Percentiles rank a stretch among this genome's conserved stretches.
These are phyloP conservation scores for Scopulariopsis brevicaulis DNA, from an alignment of 2,329 filamentous ascomycete species.

Conservation along the genomic window DNA sequence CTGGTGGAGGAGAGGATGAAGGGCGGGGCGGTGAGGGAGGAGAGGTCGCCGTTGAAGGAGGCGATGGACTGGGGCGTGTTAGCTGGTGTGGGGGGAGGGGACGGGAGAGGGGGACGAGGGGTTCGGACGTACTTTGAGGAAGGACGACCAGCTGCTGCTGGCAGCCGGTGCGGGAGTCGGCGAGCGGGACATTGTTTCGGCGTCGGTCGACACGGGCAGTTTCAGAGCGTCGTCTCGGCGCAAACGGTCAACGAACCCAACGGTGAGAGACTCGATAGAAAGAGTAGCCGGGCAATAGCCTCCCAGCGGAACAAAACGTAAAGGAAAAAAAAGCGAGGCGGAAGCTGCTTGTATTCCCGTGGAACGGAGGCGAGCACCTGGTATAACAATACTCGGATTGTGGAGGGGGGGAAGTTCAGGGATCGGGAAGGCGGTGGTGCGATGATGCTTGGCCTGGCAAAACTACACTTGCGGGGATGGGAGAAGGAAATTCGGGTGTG, in stretches of 20 bases:
- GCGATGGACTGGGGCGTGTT: conserved; percentile 52
- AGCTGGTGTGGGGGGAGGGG: background rate
- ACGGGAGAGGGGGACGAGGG: conserved; percentile 1
- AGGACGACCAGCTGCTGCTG: conserved; percentile 36
- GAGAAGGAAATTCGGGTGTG: background rate
- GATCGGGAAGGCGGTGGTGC: background rate
- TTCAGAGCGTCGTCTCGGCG: background rate
- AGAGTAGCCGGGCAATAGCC: no score
- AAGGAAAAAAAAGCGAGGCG: background rate
- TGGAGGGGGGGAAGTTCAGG: background rate
- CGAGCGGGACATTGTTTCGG: conserved; percentile 17
- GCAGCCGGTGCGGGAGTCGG: conserved; percentile 20
- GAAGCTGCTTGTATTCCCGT: background rate
- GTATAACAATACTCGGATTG: no score
- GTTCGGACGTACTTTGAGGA: conserved; percentile 31
- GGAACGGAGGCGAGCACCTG: background rate
- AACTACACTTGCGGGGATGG: background rate
- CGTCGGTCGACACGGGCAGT: background rate
- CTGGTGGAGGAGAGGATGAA: conserved; percentile 74
- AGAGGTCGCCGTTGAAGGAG: conserved; percentile 73
- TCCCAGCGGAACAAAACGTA: background rate
- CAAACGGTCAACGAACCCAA: background rate
- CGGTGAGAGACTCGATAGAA: background rate
- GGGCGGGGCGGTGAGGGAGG: conserved; percentile 68
- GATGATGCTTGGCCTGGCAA: background rate